Base-by-base conservation (phyloP, 768 basidiomycete genomes). In the Gyrodon lividus region DNA sequence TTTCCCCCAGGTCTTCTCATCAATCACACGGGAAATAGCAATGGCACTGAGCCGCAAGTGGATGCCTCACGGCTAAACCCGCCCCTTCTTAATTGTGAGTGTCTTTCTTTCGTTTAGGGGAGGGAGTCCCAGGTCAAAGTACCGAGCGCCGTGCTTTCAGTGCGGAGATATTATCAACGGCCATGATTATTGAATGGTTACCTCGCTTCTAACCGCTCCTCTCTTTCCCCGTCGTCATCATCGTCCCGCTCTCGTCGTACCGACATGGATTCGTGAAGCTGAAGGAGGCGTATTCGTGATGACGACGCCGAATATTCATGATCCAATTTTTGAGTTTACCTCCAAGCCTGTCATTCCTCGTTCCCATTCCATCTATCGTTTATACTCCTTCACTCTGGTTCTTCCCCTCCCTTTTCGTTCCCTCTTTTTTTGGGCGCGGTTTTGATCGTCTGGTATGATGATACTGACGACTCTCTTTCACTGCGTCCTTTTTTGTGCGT, bases 91-190 rank as follows among this genome's bases (percentile, higher is more conserved):
- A 57, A 84, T 74, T 82, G 89, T 89, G 84, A 89, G 88, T 84
- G 61, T 59, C 66, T 73, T 74, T 75, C 69, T 67, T 71, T 73
- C 67, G 70, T 71, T 72, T 68, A 81, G 84, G 86, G 86, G 87
- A 86, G 84, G 87, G 86, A 81, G 72, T 74, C 75, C 74, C 70
- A 73, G 86, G 85, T 77, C 84, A 82, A 80, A 79, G 84, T 90
- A 88, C 87, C 89, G 79, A 89, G 86, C 74, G 72, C 86, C 85
- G 83, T 87, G 77, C 87, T 86, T 88, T 87, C 86, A 89, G 87
- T 87, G 83, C 86, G 86, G 84, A 86, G 84, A 80, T 74, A 81
- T 74, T 81, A 81, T 72, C 76, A 83, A 79, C 84, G 79, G 68
- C 79, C 78, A 75, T 88, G 77, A 88, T 65, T 61, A 53, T 59